These are phyloP conservation scores for Tulasnella sp. DNA, from an alignment of 768 basidiomycete genomes.

Conservation along the genomic window DNA sequence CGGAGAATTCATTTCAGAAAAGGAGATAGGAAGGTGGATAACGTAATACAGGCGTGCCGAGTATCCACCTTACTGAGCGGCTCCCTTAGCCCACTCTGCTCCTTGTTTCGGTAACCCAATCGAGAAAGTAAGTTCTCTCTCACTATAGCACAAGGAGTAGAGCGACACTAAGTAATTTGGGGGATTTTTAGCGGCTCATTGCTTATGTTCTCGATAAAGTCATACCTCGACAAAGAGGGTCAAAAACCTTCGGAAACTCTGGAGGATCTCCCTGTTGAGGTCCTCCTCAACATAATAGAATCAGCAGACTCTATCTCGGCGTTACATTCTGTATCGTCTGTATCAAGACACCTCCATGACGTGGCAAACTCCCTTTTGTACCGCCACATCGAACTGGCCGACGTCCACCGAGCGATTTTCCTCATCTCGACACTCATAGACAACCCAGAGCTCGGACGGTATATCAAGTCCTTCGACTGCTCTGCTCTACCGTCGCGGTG, in stretches of 20 bases:
- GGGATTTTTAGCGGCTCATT: background rate
- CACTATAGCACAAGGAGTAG: no score
- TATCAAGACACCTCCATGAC: background rate
- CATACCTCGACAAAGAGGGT: background rate
- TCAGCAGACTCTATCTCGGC: background rate
- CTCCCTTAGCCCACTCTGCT: no score
- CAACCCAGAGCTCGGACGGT: background rate
- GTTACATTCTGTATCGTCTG: background rate
- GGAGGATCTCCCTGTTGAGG: background rate
- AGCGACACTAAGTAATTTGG: background rate
- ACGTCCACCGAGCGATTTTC: background rate
- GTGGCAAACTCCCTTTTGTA: background rate
- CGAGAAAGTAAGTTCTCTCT: no score
- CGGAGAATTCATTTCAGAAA: no score
- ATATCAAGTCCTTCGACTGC: background rate
- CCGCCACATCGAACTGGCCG: background rate
- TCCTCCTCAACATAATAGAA: background rate
- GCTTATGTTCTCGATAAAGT: background rate
- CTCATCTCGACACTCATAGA: background rate
- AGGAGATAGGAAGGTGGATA: no score
- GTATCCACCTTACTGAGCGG: no score
- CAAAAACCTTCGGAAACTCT: background rate
- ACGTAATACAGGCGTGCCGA: no score
- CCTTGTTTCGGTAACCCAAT: no score
- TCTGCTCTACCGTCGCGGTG: background rate